phyloP scores from a whole-genome alignment of 805 yeast species.

The Crinitomyces ghanaensis region DNA sequence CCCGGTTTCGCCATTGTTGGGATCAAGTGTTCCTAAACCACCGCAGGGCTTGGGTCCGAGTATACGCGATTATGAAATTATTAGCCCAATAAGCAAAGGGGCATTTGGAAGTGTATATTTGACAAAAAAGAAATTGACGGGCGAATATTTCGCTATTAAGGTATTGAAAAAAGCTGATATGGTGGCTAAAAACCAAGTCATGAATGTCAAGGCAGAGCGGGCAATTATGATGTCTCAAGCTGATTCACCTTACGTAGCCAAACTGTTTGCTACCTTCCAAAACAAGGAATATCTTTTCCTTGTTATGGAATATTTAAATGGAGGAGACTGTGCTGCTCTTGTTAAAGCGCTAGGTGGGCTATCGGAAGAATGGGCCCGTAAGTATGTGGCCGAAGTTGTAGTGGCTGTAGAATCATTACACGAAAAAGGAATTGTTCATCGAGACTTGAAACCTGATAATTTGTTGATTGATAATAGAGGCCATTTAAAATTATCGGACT shows the following conservation, averaged over 20 bases:
- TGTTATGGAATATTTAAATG: constrained; percentile 93
- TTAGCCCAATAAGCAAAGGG: constrained; percentile 91
- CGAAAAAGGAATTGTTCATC: constrained; percentile 77
- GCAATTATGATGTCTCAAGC: constrained; percentile 98
- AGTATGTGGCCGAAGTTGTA: constrained; percentile 81
- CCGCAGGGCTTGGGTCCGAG: constrained; percentile 57
- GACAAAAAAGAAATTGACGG: constrained; percentile 72
- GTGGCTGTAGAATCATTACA: constrained; percentile 88
- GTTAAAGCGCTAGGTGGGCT: constrained; percentile 70
- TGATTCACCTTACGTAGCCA: constrained; percentile 87
- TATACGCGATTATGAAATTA: constrained; percentile 76
- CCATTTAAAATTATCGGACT: constrained; percentile 87
- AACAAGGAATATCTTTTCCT: constrained; percentile 73
- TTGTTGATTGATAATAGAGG: constrained; percentile 76
- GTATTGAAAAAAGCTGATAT: constrained; percentile 85
- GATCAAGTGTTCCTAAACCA: constrained; percentile 36
- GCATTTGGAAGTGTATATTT: constrained; percentile 94
- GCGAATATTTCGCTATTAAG: constrained; percentile 92
- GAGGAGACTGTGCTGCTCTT: constrained; percentile 90
- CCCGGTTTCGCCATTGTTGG: constrained; percentile 70
- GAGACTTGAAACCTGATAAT: constrained; percentile 94
- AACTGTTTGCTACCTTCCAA: constrained; percentile 78
- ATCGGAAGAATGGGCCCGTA: constrained; percentile 70
- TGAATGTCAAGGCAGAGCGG: constrained; percentile 87
- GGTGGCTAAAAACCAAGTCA: constrained; percentile 94